A percentile compares a stretch with the other conserved stretches of the same genome.
Conservation (phyloP, 768 basidiomycete species). For the Leccinum longicurvipes region DNA sequence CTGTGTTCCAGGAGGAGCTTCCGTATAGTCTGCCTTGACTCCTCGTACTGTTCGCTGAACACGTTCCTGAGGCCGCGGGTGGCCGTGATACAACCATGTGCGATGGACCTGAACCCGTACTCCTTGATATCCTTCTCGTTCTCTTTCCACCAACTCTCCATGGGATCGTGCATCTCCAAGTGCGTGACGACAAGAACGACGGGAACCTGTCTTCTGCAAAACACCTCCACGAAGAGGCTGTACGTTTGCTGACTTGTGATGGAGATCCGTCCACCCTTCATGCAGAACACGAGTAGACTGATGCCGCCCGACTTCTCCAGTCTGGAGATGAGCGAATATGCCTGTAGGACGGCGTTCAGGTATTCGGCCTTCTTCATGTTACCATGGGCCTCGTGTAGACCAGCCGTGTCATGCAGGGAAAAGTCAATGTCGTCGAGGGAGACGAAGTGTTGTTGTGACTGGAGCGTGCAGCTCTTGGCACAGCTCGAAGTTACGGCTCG, state of each 20-base stretch:
- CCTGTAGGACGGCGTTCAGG: constrained; percentile 26
- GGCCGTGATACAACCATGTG: constrained; percentile 41
- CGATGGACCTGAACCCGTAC: constrained; percentile 33
- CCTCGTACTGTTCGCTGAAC: constrained; percentile 31
- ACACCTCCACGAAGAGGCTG: constrained; percentile 36
- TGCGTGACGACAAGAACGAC: constrained; percentile 35
- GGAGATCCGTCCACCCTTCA: constrained; percentile 27
- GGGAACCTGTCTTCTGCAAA: constrained; percentile 34
- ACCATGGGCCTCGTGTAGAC: constrained; percentile 26
- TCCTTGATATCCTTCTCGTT: constrained; percentile 33
- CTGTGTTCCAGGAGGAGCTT: constrained; percentile 21
- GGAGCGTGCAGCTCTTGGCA: constrained; percentile 37
- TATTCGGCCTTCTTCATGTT: constrained; percentile 23
- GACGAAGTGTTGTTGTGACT: constrained; percentile 20
- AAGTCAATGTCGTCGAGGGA: constrained; percentile 18
- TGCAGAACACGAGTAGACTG: constrained; percentile 30
- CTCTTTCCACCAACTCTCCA: constrained; percentile 39
- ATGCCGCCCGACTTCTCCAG: constrained; percentile 26
- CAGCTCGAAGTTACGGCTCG: constrained; percentile 29
- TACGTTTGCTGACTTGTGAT: constrained; percentile 27
- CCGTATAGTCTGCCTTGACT: constrained; percentile 28
- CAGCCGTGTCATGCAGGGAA: constrained; percentile 25
- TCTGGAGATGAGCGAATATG: constrained; percentile 34
- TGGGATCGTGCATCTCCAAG: constrained; percentile 30
- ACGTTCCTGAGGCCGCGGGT: constrained; percentile 20